Base-by-base conservation (phyloP, 345 rosid species). In the Tarenaya hassleriana region DNA sequence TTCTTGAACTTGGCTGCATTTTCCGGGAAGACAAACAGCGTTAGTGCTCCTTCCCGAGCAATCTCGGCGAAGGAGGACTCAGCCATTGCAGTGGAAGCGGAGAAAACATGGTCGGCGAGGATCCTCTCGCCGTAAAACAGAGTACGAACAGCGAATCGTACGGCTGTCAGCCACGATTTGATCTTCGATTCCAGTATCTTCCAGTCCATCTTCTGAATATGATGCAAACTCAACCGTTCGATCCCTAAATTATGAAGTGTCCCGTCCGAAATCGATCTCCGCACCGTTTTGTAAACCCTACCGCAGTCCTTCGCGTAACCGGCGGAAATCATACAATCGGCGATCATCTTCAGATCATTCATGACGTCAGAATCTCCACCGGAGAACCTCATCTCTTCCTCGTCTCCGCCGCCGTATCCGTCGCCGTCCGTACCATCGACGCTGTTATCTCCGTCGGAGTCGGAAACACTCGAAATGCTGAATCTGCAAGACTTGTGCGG, bases 291-390 rank as follows among this genome's bases (percentile, higher is more conserved):
- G 58, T 81, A 87, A 32, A 81, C 70, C 58, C 45, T 60, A 7
- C 70, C 68, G 31, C 96, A 84, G 64, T 87, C 96, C 61, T 77
- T 79, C 8, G 66, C 65, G 33, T 81, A 84, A 0, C 96, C 96
- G 0, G 76, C 27, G 0, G 73, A 60, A 15, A 64, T 78, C 96
- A 84, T 84, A 58, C 88, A 84, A 7, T 81, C 88, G 0, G 85
- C 87, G 15, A 87, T 84, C 31, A 73, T 58, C 34, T 73, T 84
- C 45, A 87, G 41, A 51, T 87, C 82, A 0, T 47, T 60, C 82
- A 73, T 55, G 1, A 71, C 75, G 0, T 67, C 56, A 7, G 40
- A 8, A 14, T 50, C 29, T 50, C 49, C 32, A 24, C 29, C 29
- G 29, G 29, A 24, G 29, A 24, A 24, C 5, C 29, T 24, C 29